Evolutionary conservation across 352 stramenopile species (phyloP).

Genomic region (Phytopythium chamaehyphon): DNA sequence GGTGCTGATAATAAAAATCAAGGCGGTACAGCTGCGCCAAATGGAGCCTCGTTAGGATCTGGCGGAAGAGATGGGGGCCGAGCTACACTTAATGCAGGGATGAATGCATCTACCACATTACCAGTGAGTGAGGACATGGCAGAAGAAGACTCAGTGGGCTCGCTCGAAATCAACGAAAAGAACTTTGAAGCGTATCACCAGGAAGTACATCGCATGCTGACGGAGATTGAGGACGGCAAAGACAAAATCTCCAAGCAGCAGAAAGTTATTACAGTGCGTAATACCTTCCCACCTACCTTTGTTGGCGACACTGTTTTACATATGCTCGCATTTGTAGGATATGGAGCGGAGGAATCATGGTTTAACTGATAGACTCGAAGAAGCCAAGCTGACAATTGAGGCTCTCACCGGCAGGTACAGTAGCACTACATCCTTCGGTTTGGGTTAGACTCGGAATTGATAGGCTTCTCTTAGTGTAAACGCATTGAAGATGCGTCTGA

Average conservation of each 20-base stretch:
- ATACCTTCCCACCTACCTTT: background rate
- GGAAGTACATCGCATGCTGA: constrained; percentile 56
- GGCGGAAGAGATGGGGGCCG: background rate
- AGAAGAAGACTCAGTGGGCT: constrained; percentile 9
- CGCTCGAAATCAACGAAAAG: constrained; percentile 47
- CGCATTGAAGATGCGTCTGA: constrained; percentile 62
- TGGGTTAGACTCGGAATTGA: too few relatives aligned
- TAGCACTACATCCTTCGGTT: too few relatives aligned
- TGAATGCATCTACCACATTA: background rate
- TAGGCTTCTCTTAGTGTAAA: constrained; percentile 40
- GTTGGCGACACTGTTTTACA: background rate
- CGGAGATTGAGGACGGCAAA: constrained; percentile 60
- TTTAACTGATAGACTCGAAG: constrained; percentile 55
- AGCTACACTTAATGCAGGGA: background rate
- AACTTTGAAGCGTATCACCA: constrained; percentile 72
- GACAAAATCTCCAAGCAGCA: constrained; percentile 55
- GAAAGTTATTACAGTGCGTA: constrained; percentile 56
- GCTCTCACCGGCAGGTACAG: constrained; percentile 55
- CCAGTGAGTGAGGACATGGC: background rate
- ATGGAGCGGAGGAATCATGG: constrained; percentile 64
- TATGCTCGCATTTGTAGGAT: constrained; percentile 24
- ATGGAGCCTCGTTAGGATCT: background rate
- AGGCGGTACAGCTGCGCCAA: background rate
- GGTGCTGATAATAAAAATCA: constrained; percentile 5
- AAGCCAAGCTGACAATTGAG: constrained; percentile 66